Base-by-base conservation (phyloP, 176 grass and related monocot genomes). In the Rhynchospora pubera region DNA sequence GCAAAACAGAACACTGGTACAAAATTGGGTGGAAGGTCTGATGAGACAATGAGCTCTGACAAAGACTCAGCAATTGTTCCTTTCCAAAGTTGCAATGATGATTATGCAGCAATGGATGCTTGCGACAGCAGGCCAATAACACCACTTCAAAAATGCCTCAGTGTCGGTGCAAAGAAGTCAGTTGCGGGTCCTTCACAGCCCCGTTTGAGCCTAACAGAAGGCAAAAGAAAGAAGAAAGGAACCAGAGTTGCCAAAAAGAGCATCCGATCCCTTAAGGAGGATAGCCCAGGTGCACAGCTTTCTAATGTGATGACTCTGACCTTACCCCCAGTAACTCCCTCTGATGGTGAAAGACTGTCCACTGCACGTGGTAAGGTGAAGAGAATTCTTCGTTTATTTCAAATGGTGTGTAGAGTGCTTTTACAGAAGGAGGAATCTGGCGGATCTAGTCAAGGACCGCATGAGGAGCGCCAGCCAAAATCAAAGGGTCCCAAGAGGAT, bases 401-500 rank as follows among this genome's bases (percentile, higher is more conserved):
- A 84, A 84, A 58, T 60, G n/a, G 34, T 76, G 19, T 84, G 69
- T 53, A 60, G 83, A 34, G 57, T 72, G 68, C 11, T 76, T 8
- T 48, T 76, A 59, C 69, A 62, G 34, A 73, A 64, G 15, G 67
- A 84, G 66, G 83, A 84, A 84, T 76, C 79, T 48, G 61, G 34
- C 34, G 34, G 61, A 13, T 26, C 57, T 16, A 12, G 22, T 47
- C 64, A 81, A 81, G 18, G 61, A 44, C 57, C 45, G 5, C 42
- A 65, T 0, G 15, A 60, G 15, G 78, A 80, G 22, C 22, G 84
- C 6, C 57, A 62, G 55, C 52, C 79, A 24, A 86, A 81, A 9
- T 15, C 18, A 13, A 81, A 64, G 10, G 42, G 81, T 39, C 83
- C 79, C 34, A 62, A 55, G 7, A 88, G 92, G 68, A 60, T 91